Conservation (phyloP, 495 filamentous ascomycete genomes). For the Trichoderma gamsii region DNA sequence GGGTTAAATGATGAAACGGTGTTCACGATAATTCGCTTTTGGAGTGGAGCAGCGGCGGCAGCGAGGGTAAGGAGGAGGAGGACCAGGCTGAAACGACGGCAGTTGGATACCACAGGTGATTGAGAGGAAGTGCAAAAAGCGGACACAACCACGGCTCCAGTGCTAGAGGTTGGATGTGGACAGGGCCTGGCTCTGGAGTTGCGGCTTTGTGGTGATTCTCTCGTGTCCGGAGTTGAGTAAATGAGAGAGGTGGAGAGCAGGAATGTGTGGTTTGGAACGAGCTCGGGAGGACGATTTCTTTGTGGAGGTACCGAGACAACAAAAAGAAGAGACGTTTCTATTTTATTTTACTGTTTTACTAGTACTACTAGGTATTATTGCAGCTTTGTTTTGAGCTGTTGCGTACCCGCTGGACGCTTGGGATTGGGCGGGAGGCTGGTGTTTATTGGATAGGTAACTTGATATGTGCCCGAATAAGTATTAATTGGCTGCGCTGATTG, state of each 20-base stretch:
- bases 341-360: background rate
- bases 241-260: background rate
- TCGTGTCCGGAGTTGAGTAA: background rate
- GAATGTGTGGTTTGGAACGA: background rate
- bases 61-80: background rate
- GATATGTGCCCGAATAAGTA: background rate
- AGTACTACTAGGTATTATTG: background rate
- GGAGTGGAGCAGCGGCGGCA: background rate
- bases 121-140: background rate
- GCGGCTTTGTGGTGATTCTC: background rate
- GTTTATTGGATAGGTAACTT: constrained; percentile 11
- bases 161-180: background rate
- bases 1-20: constrained; percentile 9
- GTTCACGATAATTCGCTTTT: background rate
- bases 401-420: background rate
- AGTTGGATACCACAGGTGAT: background rate
- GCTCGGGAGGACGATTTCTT: background rate
- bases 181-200: background rate
- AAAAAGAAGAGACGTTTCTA: constrained; percentile 2
- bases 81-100: background rate
- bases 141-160: background rate
- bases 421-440: constrained; percentile 1
- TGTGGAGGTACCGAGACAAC: background rate
- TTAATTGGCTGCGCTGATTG: background rate
- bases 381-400: background rate